Evolutionary conservation across 257 asterid species (phyloP), one percentile per base, ranked within the genome.

Genomic region (Coffea canephora): DNA sequence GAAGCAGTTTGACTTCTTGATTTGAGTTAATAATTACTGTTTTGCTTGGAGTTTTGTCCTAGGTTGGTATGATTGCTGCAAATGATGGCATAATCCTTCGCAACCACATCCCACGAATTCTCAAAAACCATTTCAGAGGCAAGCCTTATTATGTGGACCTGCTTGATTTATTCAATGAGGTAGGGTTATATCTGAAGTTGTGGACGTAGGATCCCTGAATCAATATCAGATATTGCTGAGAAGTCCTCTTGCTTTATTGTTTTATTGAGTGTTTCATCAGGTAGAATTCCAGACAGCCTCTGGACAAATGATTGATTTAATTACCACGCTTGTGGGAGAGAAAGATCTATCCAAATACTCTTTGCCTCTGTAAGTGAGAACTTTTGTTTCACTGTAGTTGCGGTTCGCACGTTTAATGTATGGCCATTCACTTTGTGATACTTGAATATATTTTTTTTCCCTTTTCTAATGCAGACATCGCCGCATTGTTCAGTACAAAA

Each of bases 231-330:
- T 9, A 5, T 11, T 12, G 75, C 69, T 75, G 43, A 77, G 55
- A 14, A 34, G 41, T n/a, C 25, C 36, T 10, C 36, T 12, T 66
- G 50, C 64, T 72, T 41, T 8, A 4, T 39, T 71, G 34, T 55
- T 1, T 31, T 39, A 23, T 57, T 19, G 49, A 5, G 11, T 66
- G 25, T 36, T 69, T 76, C 31, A 31, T 45, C 84, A 87, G 91
- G 91, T 88, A 12, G 91, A 88, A 82, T 82, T 86, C 71, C 80
- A 83, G 78, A 85, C 99, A 75, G 93, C 97, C 73, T 91, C 91
- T 1, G 99, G 99, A 78, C 98, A 95, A 86, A 92, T 95, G 99
- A 91, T 93, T 71, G 99, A 95, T 91, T 87, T 95, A 78, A 93
- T 93, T 71, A 91, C 99, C 66, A 93, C 98, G 10, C 84, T 84